phyloP scores from a whole-genome alignment of 352 stramenopile species.

The Globisporangium canariense region DNA sequence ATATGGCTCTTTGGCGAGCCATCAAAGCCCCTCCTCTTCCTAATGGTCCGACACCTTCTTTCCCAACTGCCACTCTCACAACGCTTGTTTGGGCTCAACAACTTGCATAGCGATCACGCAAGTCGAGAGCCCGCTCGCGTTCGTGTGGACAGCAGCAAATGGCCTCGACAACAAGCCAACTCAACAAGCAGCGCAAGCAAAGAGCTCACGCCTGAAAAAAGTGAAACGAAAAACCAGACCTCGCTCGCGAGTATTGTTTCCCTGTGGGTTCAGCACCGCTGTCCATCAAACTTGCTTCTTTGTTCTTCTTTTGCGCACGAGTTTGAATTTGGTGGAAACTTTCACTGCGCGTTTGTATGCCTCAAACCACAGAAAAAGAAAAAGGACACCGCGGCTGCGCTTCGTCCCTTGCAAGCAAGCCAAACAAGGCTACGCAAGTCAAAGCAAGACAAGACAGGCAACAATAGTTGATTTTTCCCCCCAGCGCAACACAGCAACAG shows the following conservation, averaged over 20 bases:
- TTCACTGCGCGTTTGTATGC: not conserved
- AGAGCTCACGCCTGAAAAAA: not conserved
- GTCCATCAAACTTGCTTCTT: slow-evolving; percentile 5
- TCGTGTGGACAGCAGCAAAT: not conserved
- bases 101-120: too few species aligned
- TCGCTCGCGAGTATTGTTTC: not conserved
- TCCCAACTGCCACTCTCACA: not conserved
- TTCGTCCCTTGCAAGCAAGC: not conserved
- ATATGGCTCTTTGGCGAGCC: too few species aligned
- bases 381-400: not conserved
- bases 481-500: not conserved
- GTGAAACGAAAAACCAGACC: slow-evolving; percentile 1
- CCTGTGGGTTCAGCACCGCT: not conserved
- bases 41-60: slow-evolving; percentile 2
- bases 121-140: not conserved
- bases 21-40: not conserved
- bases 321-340: not conserved
- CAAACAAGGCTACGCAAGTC: not conserved
- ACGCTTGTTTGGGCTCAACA: too few species aligned
- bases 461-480: not conserved
- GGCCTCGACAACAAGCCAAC: not conserved
- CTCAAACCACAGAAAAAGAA: not conserved
- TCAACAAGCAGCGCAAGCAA: not conserved
- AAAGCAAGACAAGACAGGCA: not conserved
- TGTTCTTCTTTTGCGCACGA: not conserved